A percentile compares a stretch with the other conserved stretches of the same genome.
phyloP scores from a whole-genome alignment of 306 rosid species.

The Lagenaria siceraria region DNA sequence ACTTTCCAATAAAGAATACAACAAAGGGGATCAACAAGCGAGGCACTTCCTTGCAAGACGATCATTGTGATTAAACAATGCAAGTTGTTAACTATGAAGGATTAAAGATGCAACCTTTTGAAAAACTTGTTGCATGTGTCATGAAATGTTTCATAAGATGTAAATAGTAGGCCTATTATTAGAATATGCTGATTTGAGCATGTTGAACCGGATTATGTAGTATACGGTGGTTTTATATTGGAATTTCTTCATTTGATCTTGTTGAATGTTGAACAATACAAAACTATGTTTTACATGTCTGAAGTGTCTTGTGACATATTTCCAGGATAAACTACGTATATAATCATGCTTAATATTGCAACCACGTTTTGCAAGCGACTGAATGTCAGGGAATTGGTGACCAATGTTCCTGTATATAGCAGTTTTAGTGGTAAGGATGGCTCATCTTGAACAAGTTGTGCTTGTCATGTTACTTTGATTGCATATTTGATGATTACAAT shows the following conservation, averaged over 20 bases:
- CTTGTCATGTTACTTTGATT: slow-evolving; percentile 5
- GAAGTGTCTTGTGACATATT: neutral
- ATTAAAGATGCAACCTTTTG: neutral
- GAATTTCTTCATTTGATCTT: neutral
- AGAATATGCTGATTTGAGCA: neutral
- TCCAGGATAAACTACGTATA: neutral
- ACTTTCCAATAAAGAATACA: too few species aligned
- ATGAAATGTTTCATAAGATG: neutral
- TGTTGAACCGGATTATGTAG: neutral
- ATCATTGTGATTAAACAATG: neutral
- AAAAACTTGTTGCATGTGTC: neutral
- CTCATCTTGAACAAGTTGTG: neutral
- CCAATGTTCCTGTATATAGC: slow-evolving; percentile 46
- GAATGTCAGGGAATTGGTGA: slow-evolving; percentile 42
- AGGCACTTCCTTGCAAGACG: too few species aligned
- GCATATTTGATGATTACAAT: slow-evolving; percentile 5
- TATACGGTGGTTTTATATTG: neutral
- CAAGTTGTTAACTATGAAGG: neutral
- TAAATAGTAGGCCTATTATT: neutral
- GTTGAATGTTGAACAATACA: too few species aligned
- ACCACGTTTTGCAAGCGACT: slow-evolving; percentile 51
- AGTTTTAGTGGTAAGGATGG: slow-evolving; percentile 38
- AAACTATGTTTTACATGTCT: neutral
- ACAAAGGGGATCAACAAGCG: too few species aligned
- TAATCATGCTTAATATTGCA: slow-evolving; percentile 36